Base-by-base conservation (phyloP, 164 flowering plant genomes). In the Sextonia rubra region DNA sequence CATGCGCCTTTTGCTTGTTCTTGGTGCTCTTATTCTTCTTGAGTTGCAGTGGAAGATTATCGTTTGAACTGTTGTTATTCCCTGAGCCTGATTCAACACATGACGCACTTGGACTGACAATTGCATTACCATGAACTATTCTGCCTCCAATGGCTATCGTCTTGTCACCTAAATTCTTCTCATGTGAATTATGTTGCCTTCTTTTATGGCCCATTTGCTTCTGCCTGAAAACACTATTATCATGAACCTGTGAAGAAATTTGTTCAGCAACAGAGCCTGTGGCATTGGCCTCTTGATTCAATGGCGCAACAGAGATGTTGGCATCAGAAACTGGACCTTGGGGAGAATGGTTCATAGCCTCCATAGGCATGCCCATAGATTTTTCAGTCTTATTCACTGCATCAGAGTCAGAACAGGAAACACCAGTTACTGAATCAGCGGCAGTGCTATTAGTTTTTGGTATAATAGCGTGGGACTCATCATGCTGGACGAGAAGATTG, bases 1-100 rank as follows among this genome's bases (percentile, higher is more conserved):
- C 91, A 47, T 87, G 94, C 60, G 72, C 71, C 79, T 80, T 92
- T 64, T 85, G 86, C 84, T 83, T 93, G 79, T 83, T 89, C 82
- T 81, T 93, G 48, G 79, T 74, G 80, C 63, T 79, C 83, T 81
- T 83, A 74, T 82, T 93, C 84, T 77, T 89, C 82, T 81, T 90
- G 44, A 83, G 91, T 23, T 79, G 81, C 15, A 37, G 73, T 0
- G 81, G 74, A 14, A 80, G 71, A 75, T 91, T 91, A 47, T 74
- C 73, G 2, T 62, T 47, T 8, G 63, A 24, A 68, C 64, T 76
- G 44, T 79, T 18, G 12, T 71, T 76, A 60, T 67, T 76, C 37
- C 80, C 65, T 56, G 72, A 52, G 66, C 66, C 76, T 1, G 80
- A 64, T 74, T 79, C 84, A 66, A 20, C 18, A 73, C 79, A 74